Evolutionary conservation across 2,329 filamentous ascomycete species (phyloP).

Genomic region (Cercospora sp.): DNA sequence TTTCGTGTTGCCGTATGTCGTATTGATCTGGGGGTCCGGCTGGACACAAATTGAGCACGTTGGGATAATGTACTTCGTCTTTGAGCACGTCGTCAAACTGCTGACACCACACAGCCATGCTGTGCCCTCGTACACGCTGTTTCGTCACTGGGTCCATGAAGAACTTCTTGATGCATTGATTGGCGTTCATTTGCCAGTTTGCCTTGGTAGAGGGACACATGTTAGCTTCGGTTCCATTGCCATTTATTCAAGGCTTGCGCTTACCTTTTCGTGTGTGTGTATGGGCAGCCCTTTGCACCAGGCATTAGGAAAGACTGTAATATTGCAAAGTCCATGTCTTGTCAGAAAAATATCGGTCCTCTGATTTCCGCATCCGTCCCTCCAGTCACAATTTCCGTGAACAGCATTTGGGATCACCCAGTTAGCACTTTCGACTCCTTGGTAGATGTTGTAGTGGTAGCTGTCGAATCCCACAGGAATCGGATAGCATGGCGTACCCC

Average conservation of each 20-base stretch:
- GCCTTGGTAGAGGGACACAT: neutral
- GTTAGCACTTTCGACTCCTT: neutral
- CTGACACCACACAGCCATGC: neutral
- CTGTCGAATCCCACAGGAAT: neutral
- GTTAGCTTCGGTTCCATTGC: neutral
- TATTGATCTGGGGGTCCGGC: slow-evolving; percentile 1
- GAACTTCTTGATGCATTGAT: slow-evolving; percentile 4
- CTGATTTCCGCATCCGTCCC: slow-evolving; percentile 7
- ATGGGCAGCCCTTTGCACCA: neutral
- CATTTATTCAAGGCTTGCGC: neutral
- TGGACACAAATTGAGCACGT: slow-evolving; percentile 1
- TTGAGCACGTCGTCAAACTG: neutral
- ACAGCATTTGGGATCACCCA: neutral
- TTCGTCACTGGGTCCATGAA: neutral
- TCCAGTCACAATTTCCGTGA: slow-evolving; percentile 9
- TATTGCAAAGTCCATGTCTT: slow-evolving; percentile 1
- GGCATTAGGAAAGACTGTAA: slow-evolving; percentile 1
- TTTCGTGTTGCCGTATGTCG: neutral
- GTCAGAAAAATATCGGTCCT: slow-evolving; percentile 10
- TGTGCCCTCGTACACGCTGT: neutral
- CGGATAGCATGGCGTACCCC: neutral
- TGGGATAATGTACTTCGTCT: neutral
- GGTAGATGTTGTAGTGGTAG: slow-evolving; percentile 2
- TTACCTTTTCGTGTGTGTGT: neutral
- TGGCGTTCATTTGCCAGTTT: slow-evolving; percentile 9